Evolutionary conservation across 2,329 filamentous ascomycete genomes (phyloP).

Genomic region (Neopestalotiopsis sp.): DNA sequence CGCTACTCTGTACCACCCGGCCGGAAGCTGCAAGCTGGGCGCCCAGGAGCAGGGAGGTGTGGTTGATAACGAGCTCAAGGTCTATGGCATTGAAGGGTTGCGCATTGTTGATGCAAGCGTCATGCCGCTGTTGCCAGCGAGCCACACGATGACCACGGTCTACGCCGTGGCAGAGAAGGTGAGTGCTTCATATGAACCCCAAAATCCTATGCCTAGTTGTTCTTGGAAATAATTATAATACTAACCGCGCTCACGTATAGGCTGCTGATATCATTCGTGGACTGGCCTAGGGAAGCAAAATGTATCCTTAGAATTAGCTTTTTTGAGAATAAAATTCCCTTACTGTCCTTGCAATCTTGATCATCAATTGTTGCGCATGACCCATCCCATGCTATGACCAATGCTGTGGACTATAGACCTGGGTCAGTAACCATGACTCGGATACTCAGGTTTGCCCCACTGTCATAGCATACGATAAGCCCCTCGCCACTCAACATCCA

Average conservation of each 20-base stretch:
- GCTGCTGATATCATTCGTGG: slow-evolving; percentile 10
- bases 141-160: slow-evolving; percentile 12
- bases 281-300: not conserved
- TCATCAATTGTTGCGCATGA: not conserved
- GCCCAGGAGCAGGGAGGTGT: slow-evolving; percentile 10
- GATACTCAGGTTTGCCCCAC: not conserved
- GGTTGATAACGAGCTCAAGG: slow-evolving; percentile 9
- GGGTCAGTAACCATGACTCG: not conserved
- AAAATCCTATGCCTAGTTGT: too few relatives aligned
- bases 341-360: not conserved
- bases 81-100: not conserved
- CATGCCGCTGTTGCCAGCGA: slow-evolving; percentile 8
- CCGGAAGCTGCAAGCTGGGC: slow-evolving; percentile 16
- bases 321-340: not conserved
- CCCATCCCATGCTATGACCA: not conserved
- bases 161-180: slow-evolving; percentile 18
- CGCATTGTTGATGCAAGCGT: slow-evolving; percentile 14
- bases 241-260: not conserved
- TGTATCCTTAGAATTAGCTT: not conserved
- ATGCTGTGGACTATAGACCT: not conserved
- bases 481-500: not conserved
- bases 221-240: not conserved
- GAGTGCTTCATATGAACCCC: not conserved
- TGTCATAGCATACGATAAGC: not conserved
- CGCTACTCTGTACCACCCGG: slow-evolving; percentile 5